phyloP scores from a whole-genome alignment of 164 flowering plant species.

The Umbilicus rupestris region DNA sequence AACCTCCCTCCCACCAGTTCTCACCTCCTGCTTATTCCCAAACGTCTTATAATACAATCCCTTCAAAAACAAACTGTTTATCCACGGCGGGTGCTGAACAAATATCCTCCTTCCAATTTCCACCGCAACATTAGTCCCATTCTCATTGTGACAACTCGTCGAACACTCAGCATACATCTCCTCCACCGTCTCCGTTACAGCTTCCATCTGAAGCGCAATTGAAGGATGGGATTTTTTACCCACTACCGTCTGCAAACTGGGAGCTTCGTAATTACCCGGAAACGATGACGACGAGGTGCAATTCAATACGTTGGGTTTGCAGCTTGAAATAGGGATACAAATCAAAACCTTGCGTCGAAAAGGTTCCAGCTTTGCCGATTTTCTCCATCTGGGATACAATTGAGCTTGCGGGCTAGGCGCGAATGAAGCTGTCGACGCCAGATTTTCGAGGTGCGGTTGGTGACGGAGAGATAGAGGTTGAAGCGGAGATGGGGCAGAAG shows the following conservation, averaged over 20 bases:
- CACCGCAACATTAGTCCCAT: constrained; percentile 7
- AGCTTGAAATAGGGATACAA: constrained; percentile 12
- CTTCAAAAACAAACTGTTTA: constrained; percentile 27
- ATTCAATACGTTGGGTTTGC: constrained; percentile 15
- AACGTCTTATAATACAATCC: constrained; percentile 15
- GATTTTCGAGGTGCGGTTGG: constrained; percentile 11
- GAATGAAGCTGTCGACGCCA: constrained; percentile 48
- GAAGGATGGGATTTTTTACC: constrained; percentile 9
- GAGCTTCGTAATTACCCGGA: constrained; percentile 5
- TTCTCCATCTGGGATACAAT: constrained; percentile 20
- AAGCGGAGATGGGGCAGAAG: constrained; percentile 4
- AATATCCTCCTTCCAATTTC: constrained; percentile 31
- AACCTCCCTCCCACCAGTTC: constrained; percentile 22
- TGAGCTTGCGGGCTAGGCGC: constrained; percentile 29
- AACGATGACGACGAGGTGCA: constrained; percentile 17
- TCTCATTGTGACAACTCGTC: constrained; percentile 19
- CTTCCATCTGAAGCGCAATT: constrained; percentile 23
- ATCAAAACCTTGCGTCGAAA: constrained; percentile 14
- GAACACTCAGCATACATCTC: constrained; percentile 20
- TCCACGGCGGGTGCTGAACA: constrained; percentile 70
- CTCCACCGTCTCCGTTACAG: constrained; percentile 28
- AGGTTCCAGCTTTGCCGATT: constrained; percentile 9
- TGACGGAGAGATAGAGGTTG: constrained; percentile 9
- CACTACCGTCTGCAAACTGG: not conserved
- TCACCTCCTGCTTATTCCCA: constrained; percentile 12